Evolutionary conservation across 2,329 filamentous ascomycete species (phyloP).

Genomic region (Cordyceps farinosa): DNA sequence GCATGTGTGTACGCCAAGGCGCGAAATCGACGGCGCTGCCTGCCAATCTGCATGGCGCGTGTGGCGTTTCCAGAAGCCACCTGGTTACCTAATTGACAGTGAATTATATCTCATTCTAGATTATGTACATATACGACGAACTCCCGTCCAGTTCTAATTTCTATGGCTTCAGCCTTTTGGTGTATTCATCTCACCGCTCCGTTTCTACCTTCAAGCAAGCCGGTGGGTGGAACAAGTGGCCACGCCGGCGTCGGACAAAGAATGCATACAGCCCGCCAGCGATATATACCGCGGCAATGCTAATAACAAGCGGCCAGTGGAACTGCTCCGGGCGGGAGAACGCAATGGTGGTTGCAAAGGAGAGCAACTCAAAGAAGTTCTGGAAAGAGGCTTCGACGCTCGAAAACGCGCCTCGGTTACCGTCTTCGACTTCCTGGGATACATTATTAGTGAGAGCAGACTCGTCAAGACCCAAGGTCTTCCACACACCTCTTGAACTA

Average conservation of each 20-base stretch:
- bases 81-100: too few species aligned
- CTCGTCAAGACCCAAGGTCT: background rate
- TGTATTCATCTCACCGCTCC: background rate
- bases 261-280: slow-evolving; percentile 29
- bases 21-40: background rate
- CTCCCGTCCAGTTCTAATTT: background rate
- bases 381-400: slow-evolving; percentile 65
- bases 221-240: slow-evolving; percentile 31
- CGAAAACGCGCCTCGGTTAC: slow-evolving; percentile 65
- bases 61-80: background rate
- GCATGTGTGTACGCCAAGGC: background rate
- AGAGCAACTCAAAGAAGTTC: slow-evolving; percentile 66
- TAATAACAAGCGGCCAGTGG: slow-evolving; percentile 58
- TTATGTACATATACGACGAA: background rate
- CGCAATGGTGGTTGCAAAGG: slow-evolving; percentile 62
- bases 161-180: background rate
- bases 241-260: slow-evolving; percentile 31
- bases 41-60: background rate
- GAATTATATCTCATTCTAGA: background rate
- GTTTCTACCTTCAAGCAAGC: background rate
- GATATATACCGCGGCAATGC: slow-evolving; percentile 45
- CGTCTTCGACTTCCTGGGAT: slow-evolving; percentile 48
- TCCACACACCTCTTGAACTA: slow-evolving; percentile 55
- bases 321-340: slow-evolving; percentile 63
- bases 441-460: background rate